Base-by-base conservation (phyloP, 2,329 filamentous ascomycete species). In the Fusarium mangiferae region DNA sequence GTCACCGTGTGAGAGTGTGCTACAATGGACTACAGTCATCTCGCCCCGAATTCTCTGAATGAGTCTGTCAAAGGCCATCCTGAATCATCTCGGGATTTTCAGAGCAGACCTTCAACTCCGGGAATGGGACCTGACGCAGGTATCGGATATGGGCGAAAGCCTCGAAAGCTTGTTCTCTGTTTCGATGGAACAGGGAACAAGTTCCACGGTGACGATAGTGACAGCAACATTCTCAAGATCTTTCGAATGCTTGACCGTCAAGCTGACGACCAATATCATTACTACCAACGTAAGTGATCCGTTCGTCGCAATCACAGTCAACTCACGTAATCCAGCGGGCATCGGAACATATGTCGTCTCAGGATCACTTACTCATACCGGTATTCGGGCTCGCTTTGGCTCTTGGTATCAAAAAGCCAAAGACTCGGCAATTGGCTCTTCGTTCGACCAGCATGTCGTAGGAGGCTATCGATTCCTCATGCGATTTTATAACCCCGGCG, bases 371-470 rank as follows among this genome's bases (percentile, higher is more conserved):
- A 88, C 87, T 3, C 88, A 90, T 73, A 92, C 88, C 1, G 86
- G 89, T 17, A 77, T 85, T 1, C 80, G 86, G 28, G 88, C 90
- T 12, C 87, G 90, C 20, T 76, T 93, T 64, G 88, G 87, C 70
- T 91, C 90, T 14, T 93, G 90, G 89, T 92, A 91, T 77, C 83
- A 87, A 48, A 93, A 94, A 75, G 90, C 92, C 68, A 94, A 94
- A 75, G 94, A 96, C 80, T 93, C 92, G 7, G 94, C 93, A 15
- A 82, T 97, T 68, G 94, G 94, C 4, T 92, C 92, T 1, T 94
- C 92, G 0, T 96, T 97, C 73, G 93, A 93, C 74, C 88, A 94
- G 64, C 94, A 96, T 82, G 94, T 96, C 17, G 93, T 96, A 75
- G 93, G 91, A 13, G 94, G 93, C 3, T 96, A 96, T 82, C 90